phyloP scores from a whole-genome alignment of 306 rosid genomes.

The Gleditsia sinensis region DNA sequence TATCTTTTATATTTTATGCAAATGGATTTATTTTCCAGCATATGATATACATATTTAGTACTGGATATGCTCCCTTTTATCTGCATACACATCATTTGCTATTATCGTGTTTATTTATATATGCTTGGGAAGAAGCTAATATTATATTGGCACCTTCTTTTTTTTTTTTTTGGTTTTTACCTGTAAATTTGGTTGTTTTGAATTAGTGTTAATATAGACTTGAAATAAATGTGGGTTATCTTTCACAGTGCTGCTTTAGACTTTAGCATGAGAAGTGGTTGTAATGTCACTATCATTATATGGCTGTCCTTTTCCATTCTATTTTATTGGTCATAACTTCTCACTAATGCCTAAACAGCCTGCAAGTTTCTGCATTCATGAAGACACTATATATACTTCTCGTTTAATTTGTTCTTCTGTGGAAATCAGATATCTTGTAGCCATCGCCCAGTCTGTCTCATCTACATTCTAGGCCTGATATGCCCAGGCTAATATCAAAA shows the following conservation, averaged over 20 bases:
- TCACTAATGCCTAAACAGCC: conserved; percentile 34
- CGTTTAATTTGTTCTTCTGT: conserved; percentile 30
- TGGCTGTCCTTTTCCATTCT: conserved; percentile 53
- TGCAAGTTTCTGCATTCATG: conserved; percentile 44
- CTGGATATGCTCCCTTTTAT: conserved; percentile 8
- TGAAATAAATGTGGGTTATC: conserved; percentile 42
- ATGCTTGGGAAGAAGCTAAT: neutral
- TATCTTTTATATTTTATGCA: conserved; percentile 20
- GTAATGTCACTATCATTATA: conserved; percentile 69
- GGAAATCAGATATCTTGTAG: conserved; percentile 18
- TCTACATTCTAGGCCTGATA: neutral
- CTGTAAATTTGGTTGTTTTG: conserved; percentile 20
- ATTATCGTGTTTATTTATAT: neutral
- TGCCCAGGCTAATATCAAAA: too few relatives aligned
- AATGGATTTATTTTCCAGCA: neutral
- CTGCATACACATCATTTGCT: neutral
- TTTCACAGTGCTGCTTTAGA: conserved; percentile 54
- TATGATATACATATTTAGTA: neutral
- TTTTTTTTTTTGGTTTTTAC: neutral
- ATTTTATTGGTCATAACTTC: conserved; percentile 37
- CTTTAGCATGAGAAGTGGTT: conserved; percentile 64
- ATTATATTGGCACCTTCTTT: neutral
- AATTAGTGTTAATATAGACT: conserved; percentile 27
- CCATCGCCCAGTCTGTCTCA: neutral
- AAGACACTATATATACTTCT: conserved; percentile 30